Evolutionary conservation across 192 early-diverging fungal species (phyloP), one percentile per base, ranked within the genome.

Genomic region (Paraglomus brasilianum): DNA sequence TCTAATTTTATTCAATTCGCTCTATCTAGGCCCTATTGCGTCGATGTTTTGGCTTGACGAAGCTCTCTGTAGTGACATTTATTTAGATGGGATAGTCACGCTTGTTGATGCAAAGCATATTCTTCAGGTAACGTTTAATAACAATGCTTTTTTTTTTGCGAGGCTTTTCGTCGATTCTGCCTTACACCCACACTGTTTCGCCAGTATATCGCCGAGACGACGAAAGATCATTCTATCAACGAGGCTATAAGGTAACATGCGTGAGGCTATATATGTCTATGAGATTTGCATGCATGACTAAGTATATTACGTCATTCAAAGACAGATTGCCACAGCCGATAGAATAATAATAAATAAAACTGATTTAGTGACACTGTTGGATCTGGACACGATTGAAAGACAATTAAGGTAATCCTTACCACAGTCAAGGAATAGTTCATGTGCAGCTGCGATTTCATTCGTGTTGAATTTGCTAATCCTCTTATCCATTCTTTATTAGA

Each of bases 41-140:
- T 87, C 92, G 13, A 95, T 96, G 86, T 91, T 99, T 75, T 99
- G 97, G 97, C 75, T 96, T 50, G 96, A 99, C 70, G 94, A 95
- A 73, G 92, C 92, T 39, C 85, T 99, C 39, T 91, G 92, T 8
- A 90, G 89, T 72, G 86, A 93, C 8, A 86, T 99, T 36, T 90
- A 93, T 64, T 74, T 99, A 48, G 96, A 98, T 68, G 95, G 94
- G 0, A 93, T 97, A 17, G 81, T 94, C 2, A 92, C 93, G 4
- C 80, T 96, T 65, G 92, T 97, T 4, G 95, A 94, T 72, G 83
- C 91, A 6, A 90, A 87, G 63, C 82, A 88, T 51, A 76, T 91
- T 21, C 66, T 49, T 19, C 72, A 82, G 71, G 81, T 88, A 77
- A 44, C 73, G 51, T 45, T 21, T 8, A n/a, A 17, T 8, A 30